Base-by-base conservation (phyloP, 768 basidiomycete species). In the Paxillus rubicundulus region DNA sequence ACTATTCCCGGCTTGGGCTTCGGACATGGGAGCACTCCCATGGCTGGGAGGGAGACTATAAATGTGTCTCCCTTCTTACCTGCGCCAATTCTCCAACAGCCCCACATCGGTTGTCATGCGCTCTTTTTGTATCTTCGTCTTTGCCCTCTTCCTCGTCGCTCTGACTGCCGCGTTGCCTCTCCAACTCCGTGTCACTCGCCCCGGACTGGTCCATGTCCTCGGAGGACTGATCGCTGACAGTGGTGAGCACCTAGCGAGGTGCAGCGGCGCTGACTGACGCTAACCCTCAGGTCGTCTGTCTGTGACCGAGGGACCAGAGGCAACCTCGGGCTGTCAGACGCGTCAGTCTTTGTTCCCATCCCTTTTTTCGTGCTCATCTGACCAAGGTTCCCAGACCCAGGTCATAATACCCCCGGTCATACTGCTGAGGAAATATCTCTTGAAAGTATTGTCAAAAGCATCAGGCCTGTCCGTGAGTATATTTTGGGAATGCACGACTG, bases 391-490 rank as follows among this genome's bases (percentile, higher is more conserved):
- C 7, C 21, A 32, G n/a, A 40, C 8, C 18, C 34, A 30, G 27
- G 24, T 28, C 14, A 14, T 34, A 17, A 41, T 8, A 27, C 10
- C 2, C 27, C 18, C 13, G 16, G n/a, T 30, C 36, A 16, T 18
- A 14, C n/a, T 33, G 1, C 27, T 17, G 17, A 17, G 16, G n/a
- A 20, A 16, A 9, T 18, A 28, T 32, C 37, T 28, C 48, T 49
- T 16, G 38, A 30, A n/a, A 12, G 18, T 21, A 21, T 49, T 6
- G 32, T 49, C 10, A 49, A 33, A 39, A 49, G 48, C 14, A 27
- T 49, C 14, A 40, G 21, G 40, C 48, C 48, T n/a, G 18, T 49
- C 14, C 27, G 48, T 49, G 17, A 20, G 48, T 41, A 36, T 32
- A 41, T 42, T 28, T n/a, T 18, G 30, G 13, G 27, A 20, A 5